Evolutionary conservation across 495 filamentous ascomycete species (phyloP), one percentile per base, ranked within the genome.

Genomic region (Aspergillus baeticus): DNA sequence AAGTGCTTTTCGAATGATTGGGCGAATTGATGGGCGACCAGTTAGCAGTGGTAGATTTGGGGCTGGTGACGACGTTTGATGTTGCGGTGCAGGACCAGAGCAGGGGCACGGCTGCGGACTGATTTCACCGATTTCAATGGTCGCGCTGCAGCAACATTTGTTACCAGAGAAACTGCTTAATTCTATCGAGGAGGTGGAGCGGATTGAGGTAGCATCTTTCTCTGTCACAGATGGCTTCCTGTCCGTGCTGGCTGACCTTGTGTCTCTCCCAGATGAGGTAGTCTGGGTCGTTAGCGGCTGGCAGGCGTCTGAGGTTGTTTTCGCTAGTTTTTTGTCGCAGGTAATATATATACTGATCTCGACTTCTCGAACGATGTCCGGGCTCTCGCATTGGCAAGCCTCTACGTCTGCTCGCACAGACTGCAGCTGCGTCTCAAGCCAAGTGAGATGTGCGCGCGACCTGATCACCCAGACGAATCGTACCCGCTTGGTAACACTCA

Each of bases 381-480:
- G 51, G 36, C 65, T 54, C 14, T 60, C 63, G 2, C 69, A 56
- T 18, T 54, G 64, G 20, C 70, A 69, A 22, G 62, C 59, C 15
- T 71, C 67, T 22, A 86, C 79, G 20, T 80, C 81, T 13, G 77
- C 73, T 39, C 84, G 70, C 1, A 84, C 78, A 36, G 81, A 74
- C 15, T 77, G 73, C 2, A 96, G 70, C 57, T 86, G 80, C 10
- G 70, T 66, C n/a, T 81, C 76, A 57, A 90, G 90, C 77, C 85
- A 92, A 26, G 68, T 75, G n/a, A 88, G 69, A 56, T 92, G 87
- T 10, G 83, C 79, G 0, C 81, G 79, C 23, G 83, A 81, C 59
- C 84, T 89, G 36, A 93, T 82, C 18, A 90, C 81, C 75, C 92
- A 85, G 2, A 93, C 72, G 53, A 93, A 89, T 11, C 84, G 80